Conservation (phyloP, 225 moss, liverwort and hornwort genomes). For the Climacium dendroides region DNA sequence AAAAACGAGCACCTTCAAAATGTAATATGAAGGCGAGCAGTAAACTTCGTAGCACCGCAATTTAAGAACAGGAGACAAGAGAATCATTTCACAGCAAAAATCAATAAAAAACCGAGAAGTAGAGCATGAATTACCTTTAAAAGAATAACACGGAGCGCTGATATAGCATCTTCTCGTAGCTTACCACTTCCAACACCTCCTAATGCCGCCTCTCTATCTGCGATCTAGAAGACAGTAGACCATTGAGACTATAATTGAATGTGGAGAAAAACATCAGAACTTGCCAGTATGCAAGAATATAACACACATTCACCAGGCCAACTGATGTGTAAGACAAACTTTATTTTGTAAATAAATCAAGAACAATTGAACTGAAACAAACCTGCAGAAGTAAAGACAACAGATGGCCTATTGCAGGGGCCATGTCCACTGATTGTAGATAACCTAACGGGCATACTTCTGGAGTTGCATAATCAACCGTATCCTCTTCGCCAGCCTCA, state of each 20-base stretch:
- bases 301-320: background rate
- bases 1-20: background rate
- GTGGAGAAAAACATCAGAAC: background rate
- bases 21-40: background rate
- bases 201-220: constrained; percentile 64
- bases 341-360: background rate
- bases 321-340: background rate
- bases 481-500: background rate
- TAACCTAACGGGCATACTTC: constrained; percentile 57
- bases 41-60: background rate
- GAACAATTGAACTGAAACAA: background rate
- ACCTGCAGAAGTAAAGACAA: constrained; percentile 89
- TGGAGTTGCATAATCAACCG: constrained; percentile 4
- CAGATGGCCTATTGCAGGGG: constrained; percentile 70
- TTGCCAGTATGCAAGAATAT: background rate
- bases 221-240: constrained; percentile 40
- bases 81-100: background rate
- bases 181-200: constrained; percentile 82
- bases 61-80: background rate
- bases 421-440: constrained; percentile 62
- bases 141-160: constrained; percentile 44
- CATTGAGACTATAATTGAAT: background rate
- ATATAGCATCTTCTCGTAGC: constrained; percentile 68
- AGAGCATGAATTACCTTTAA: constrained; percentile 38
- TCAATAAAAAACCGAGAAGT: background rate